Evolutionary conservation across 2,329 filamentous ascomycete genomes (phyloP).

Genomic region (Aspergillus hiratsukae): DNA sequence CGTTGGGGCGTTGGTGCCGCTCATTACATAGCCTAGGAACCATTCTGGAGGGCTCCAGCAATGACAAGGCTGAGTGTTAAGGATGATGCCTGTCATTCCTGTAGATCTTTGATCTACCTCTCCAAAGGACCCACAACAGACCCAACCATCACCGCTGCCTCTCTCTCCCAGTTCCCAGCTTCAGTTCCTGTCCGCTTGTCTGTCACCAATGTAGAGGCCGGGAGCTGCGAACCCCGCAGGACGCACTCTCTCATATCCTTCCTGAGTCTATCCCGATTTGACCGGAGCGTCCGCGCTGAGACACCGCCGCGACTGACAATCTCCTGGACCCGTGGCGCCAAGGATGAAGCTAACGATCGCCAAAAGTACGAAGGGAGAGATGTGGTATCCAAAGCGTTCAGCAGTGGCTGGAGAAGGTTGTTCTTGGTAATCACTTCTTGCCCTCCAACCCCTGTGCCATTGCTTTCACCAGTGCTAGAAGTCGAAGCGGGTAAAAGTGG

Average conservation of each 20-base stretch:
- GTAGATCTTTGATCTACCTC: not conserved
- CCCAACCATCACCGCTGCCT: conserved; percentile 91
- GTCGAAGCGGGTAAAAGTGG: conserved; percentile 50
- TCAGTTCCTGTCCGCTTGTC: conserved; percentile 44
- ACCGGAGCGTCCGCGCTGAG: conserved; percentile 71
- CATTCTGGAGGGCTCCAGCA: not conserved
- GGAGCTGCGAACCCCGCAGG: conserved; percentile 66
- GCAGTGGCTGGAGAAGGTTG: conserved; percentile 66
- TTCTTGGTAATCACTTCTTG: conserved; percentile 1
- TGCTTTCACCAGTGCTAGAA: conserved; percentile 30
- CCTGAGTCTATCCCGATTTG: conserved; percentile 68
- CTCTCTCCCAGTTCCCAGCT: conserved; percentile 70
- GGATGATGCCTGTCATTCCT: not conserved
- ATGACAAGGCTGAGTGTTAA: not conserved
- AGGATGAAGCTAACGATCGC: conserved; percentile 75
- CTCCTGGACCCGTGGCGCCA: conserved; percentile 76
- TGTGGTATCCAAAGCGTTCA: conserved; percentile 77
- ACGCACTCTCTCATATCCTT: conserved; percentile 82
- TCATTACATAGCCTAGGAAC: not conserved
- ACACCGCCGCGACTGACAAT: conserved; percentile 79
- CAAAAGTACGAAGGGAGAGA: conserved; percentile 90
- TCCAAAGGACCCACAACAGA: conserved; percentile 63
- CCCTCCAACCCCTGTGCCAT: conserved; percentile 1
- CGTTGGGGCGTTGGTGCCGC: too few species aligned
- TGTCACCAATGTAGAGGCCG: conserved; percentile 49